These are phyloP conservation scores for Sonneratia alba DNA, from an alignment of 345 rosid species.

Conservation along the genomic window DNA sequence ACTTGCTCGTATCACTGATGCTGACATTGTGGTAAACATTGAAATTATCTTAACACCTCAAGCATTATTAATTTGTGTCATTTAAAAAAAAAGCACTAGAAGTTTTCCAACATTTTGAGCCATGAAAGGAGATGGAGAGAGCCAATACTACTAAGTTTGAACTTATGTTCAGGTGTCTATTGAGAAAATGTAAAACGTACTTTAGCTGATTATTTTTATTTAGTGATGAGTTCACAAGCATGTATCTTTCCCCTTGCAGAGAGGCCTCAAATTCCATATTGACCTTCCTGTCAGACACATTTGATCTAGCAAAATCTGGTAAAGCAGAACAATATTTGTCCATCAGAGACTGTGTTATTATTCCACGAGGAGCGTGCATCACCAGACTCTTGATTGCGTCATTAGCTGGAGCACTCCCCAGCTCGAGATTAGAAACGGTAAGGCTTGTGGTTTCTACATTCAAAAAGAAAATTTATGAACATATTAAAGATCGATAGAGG, in stretches of 20 bases:
- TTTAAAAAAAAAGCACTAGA: not conserved
- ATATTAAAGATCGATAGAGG: not conserved
- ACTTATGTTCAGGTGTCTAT: not conserved
- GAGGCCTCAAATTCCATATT: conserved; percentile 93
- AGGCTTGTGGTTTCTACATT: conserved; percentile 1
- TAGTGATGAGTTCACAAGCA: not conserved
- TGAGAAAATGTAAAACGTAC: not conserved
- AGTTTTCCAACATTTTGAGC: not conserved
- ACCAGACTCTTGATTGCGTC: conserved; percentile 80
- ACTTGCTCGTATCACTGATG: not conserved
- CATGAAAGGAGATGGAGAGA: not conserved
- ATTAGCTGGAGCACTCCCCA: conserved; percentile 91
- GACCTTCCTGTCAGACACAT: conserved; percentile 80
- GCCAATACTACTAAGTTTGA: not conserved
- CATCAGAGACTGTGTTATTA: conserved; percentile 54
- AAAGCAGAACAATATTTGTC: conserved; percentile 52
- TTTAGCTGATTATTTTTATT: not conserved
- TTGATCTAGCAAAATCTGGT: conserved; percentile 67
- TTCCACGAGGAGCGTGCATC: conserved; percentile 79
- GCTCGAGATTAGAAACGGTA: conserved; percentile 89
- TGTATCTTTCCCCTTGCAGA: conserved; percentile 29
- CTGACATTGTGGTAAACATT: not conserved
- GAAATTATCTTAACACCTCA: not conserved
- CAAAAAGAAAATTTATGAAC: not conserved
- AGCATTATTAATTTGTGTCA: not conserved